phyloP scores from a whole-genome alignment of 2,329 filamentous ascomycete species.

The Arthrobotrys megalospora region DNA sequence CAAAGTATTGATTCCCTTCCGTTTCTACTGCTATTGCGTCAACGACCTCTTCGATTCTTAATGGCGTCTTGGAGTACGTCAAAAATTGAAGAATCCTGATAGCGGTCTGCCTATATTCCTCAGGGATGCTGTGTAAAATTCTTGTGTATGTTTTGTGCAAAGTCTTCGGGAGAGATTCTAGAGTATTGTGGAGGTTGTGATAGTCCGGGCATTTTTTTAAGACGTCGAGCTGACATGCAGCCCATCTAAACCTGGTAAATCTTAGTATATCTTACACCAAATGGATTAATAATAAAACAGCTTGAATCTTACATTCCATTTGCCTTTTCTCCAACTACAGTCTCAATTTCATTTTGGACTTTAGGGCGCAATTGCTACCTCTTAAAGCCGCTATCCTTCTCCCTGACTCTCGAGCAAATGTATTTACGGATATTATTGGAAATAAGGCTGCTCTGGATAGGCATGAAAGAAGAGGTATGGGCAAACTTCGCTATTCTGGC shows the following conservation, averaged over 20 bases:
- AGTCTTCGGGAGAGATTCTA: slow-evolving; percentile 60
- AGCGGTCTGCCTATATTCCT: slow-evolving; percentile 59
- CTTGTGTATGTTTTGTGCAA: slow-evolving; percentile 63
- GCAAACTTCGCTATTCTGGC: neutral
- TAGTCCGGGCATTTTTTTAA: slow-evolving; percentile 62
- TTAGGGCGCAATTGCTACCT: slow-evolving; percentile 63
- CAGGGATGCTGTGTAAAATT: slow-evolving; percentile 63
- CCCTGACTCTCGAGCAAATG: slow-evolving; percentile 41
- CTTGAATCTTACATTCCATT: slow-evolving; percentile 65
- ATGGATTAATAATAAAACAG: slow-evolving; percentile 1
- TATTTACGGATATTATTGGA: slow-evolving; percentile 25
- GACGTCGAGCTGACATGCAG: slow-evolving; percentile 65
- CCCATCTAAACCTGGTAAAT: slow-evolving; percentile 64
- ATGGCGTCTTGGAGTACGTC: slow-evolving; percentile 63
- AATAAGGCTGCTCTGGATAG: neutral
- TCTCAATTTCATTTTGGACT: slow-evolving; percentile 47
- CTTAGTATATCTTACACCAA: slow-evolving; percentile 27
- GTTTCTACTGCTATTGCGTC: slow-evolving; percentile 65
- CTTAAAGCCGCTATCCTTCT: slow-evolving; percentile 60
- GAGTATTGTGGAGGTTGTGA: slow-evolving; percentile 45
- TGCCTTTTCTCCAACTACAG: slow-evolving; percentile 56
- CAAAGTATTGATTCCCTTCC: slow-evolving; percentile 61
- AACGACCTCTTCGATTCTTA: slow-evolving; percentile 65
- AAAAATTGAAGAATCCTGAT: slow-evolving; percentile 65
- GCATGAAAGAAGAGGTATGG: neutral